Conservation (phyloP, 495 filamentous ascomycete species). For the Penicillium silybi region DNA sequence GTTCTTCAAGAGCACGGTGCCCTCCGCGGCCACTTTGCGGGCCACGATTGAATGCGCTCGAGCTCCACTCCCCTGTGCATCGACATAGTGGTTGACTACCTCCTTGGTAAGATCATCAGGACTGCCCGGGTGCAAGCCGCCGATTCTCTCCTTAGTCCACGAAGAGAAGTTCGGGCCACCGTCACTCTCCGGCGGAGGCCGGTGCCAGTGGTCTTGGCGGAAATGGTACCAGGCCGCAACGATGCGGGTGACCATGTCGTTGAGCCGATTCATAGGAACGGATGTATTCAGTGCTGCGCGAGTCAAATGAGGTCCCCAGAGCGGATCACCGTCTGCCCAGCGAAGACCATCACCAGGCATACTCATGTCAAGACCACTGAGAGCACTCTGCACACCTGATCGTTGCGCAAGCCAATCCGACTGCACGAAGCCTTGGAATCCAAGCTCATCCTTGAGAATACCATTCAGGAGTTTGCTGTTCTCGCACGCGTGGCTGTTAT, state of each 20-base stretch:
- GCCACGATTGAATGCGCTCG: conserved; percentile 67
- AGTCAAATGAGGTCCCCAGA: conserved; percentile 79
- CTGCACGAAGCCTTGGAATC: conserved; percentile 92
- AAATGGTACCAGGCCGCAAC: conserved; percentile 92
- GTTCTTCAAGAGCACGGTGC: conserved; percentile 84
- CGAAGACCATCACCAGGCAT: conserved; percentile 88
- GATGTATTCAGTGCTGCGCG: conserved; percentile 76
- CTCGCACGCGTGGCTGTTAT: conserved; percentile 85
- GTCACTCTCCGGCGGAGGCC: conserved; percentile 52
- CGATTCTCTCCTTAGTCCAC: conserved; percentile 72
- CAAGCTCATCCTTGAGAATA: conserved; percentile 89
- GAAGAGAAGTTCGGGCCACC: conserved; percentile 87
- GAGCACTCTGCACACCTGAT: conserved; percentile 70
- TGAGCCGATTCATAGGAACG: conserved; percentile 74
- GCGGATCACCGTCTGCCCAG: conserved; percentile 72
- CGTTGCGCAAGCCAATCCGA: conserved; percentile 91
- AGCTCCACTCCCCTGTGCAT: conserved; percentile 59
- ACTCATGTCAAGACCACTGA: conserved; percentile 87
- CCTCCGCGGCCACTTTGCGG: conserved; percentile 73
- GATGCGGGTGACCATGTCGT: conserved; percentile 92
- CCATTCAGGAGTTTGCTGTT: conserved; percentile 92
- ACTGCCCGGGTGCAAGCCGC: conserved; percentile 62
- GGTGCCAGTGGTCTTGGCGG: conserved; percentile 69
- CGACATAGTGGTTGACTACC: conserved; percentile 72
- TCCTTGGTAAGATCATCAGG: conserved; percentile 48